Evolutionary conservation across 441 rosid genomes (phyloP).

Genomic region (Corymbia citriodora): DNA sequence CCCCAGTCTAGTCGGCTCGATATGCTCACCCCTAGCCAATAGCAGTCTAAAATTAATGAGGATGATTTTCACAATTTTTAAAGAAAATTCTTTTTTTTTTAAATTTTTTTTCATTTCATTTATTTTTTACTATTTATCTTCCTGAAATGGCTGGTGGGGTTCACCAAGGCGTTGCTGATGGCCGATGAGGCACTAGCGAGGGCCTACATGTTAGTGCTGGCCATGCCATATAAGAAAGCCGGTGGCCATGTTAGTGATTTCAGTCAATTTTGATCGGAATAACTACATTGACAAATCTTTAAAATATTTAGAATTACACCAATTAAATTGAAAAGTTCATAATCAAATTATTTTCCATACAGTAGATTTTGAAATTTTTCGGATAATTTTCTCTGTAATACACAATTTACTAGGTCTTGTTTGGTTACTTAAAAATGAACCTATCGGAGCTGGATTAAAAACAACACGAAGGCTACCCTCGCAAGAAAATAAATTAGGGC

Average conservation of each 20-base stretch:
- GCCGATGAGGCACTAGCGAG: background rate
- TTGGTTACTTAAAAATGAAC: background rate
- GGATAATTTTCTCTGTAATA: background rate
- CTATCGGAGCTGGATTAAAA: background rate
- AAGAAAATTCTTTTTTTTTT: background rate
- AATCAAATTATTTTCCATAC: background rate
- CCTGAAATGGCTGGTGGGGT: accelerated
- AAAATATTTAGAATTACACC: background rate
- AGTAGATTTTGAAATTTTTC: background rate
- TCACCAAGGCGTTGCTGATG: accelerated
- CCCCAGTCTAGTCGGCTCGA: too few relatives aligned
- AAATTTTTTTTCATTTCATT: background rate
- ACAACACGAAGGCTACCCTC: background rate
- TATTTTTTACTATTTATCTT: background rate
- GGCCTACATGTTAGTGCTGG: background rate
- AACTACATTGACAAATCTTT: background rate
- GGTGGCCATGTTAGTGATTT: accelerated
- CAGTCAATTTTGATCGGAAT: background rate
- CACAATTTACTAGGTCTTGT: background rate
- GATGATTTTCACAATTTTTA: background rate
- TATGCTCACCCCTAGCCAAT: too few relatives aligned
- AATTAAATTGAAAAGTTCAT: background rate
- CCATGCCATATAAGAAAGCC: background rate
- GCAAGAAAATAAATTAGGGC: background rate
- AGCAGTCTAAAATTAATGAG: background rate